Base-by-base conservation (phyloP, 768 basidiomycete genomes). In the Mycena pura region DNA sequence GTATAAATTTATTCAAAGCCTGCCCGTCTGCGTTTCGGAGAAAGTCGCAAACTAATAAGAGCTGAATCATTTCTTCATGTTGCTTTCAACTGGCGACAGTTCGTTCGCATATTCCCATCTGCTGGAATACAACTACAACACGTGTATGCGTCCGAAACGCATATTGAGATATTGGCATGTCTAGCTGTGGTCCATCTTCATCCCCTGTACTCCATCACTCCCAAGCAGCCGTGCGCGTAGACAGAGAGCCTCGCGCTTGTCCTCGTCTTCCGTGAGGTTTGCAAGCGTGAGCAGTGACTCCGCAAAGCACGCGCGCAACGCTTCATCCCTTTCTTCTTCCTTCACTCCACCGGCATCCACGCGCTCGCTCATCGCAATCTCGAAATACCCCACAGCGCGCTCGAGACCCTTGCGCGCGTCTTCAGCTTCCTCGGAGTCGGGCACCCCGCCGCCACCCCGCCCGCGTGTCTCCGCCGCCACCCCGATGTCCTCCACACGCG, bases 261-360 rank as follows among this genome's bases (percentile, higher is more conserved):
- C 67, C 67, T 75, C 76, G 65, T 86, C 83, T 49, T 68, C 65
- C 1, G 84, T 86, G 39, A 89, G 68, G 68, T 87, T 88, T 34
- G 84, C 87, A 17, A 89, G 76, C 32, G 84, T 82, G 38, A 87
- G 56, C 14, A 87, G 72, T 15, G 86, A 84, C 69, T 89, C 87
- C 0, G 79, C 81, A 11, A 87, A 74, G 68, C 83, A 68, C n/a
- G 62, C 50, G 25, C 63, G 68, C 46, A 79, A 64, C 59, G 78
- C 76, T 34, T 69, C 51, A n/a, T n/a, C n/a, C n/a, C n/a, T n/a
- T n/a, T n/a, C n/a, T n/a, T n/a, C n/a, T n/a, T n/a, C n/a, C n/a
- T n/a, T n/a, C n/a, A n/a, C n/a, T n/a, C n/a, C n/a, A n/a, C n/a
- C n/a, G n/a, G n/a, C n/a, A n/a, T n/a, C n/a, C n/a, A n/a, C n/a